Percentiles rank a stretch among this genome's conserved stretches.
phyloP scores from a whole-genome alignment of 2,329 filamentous ascomycete species.

The Fusarium sp. region DNA sequence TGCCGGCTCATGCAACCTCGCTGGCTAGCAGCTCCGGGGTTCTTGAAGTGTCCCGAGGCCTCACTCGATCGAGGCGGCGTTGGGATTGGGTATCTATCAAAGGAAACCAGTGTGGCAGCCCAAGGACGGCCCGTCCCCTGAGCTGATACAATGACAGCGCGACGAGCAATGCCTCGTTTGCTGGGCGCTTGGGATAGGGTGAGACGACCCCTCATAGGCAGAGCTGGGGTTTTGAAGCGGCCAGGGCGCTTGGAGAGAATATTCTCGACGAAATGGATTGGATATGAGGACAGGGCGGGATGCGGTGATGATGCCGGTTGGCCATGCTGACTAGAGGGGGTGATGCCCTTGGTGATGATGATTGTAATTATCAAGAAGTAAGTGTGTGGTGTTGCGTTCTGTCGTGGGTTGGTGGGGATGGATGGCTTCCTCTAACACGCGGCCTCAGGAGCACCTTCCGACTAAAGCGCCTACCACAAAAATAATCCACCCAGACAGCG shows the following conservation, averaged over 20 bases:
- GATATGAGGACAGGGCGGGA: background rate
- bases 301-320: background rate
- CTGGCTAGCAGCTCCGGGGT: background rate
- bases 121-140: slow-evolving; percentile 21
- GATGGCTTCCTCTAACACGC: background rate
- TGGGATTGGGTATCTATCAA: slow-evolving; percentile 22
- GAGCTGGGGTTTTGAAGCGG: slow-evolving; percentile 1
- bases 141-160: slow-evolving; percentile 12
- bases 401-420: background rate
- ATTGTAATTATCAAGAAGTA: slow-evolving; percentile 14
- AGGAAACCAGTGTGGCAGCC: slow-evolving; percentile 23
- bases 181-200: slow-evolving; percentile 2
- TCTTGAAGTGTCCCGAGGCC: background rate
- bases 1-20: slow-evolving; percentile 9
- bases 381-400: background rate
- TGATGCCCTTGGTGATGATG: background rate
- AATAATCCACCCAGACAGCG: background rate
- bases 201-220: background rate
- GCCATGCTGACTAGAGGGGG: slow-evolving; percentile 5
- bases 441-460: background rate
- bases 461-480: background rate
- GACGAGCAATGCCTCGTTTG: slow-evolving; percentile 7
- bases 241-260: slow-evolving; percentile 12
- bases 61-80: slow-evolving; percentile 1
- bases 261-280: slow-evolving; percentile 3